Percentiles rank a stretch among this genome's conserved stretches.
These are phyloP conservation scores for Scortechinia acanthostroma DNA, from an alignment of 2,329 filamentous ascomycete genomes.

Conservation along the genomic window DNA sequence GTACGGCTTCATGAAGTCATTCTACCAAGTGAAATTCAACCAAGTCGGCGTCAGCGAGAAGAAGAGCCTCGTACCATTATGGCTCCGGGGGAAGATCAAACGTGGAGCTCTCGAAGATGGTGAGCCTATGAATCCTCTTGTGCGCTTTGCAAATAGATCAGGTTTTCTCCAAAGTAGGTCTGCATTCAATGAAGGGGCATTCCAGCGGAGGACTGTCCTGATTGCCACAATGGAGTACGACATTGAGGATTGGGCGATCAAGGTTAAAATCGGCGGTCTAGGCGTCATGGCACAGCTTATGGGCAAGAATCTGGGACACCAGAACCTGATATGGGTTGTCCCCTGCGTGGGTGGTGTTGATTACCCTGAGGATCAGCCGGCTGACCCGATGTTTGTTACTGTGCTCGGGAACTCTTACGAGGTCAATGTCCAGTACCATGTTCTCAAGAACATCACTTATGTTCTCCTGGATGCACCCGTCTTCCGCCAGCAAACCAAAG, in stretches of 20 bases:
- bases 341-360: slow-evolving; percentile 56
- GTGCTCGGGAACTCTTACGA: slow-evolving; percentile 53
- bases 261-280: slow-evolving; percentile 65
- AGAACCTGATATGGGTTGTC: slow-evolving; percentile 61
- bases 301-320: slow-evolving; percentile 56
- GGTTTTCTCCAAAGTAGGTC: slow-evolving; percentile 21
- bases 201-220: slow-evolving; percentile 35
- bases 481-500: slow-evolving; percentile 55
- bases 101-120: slow-evolving; percentile 11
- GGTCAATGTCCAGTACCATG: slow-evolving; percentile 57
- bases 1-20: slow-evolving; percentile 49
- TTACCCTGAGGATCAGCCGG: slow-evolving; percentile 50
- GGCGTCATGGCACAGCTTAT: slow-evolving; percentile 67
- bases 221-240: slow-evolving; percentile 70
- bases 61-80: slow-evolving; percentile 25
- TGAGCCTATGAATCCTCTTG: slow-evolving; percentile 19
- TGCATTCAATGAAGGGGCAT: neutral
- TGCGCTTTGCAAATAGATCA: slow-evolving; percentile 20
- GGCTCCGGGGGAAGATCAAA: slow-evolving; percentile 23
- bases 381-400: slow-evolving; percentile 53
- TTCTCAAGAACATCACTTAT: slow-evolving; percentile 59
- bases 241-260: slow-evolving; percentile 64
- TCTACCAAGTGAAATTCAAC: slow-evolving; percentile 47
- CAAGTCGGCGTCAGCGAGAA: slow-evolving; percentile 44
- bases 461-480: slow-evolving; percentile 61